Base-by-base conservation (phyloP, 2,329 filamentous ascomycete genomes). In the Hirsutella minnesotensis region DNA sequence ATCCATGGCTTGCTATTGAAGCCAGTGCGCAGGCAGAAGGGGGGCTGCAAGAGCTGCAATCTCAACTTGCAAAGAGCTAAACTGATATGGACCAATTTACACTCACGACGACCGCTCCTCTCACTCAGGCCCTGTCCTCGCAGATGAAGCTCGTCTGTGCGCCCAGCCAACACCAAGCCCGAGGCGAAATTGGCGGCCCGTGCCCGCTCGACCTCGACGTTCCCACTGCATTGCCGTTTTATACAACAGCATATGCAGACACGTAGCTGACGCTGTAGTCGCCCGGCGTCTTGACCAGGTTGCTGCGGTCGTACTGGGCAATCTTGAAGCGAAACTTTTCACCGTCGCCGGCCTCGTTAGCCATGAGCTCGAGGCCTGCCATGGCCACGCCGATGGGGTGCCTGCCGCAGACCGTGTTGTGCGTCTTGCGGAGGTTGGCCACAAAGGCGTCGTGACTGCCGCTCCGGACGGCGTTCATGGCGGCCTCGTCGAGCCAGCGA, bases 221-320 rank as follows among this genome's bases (percentile, higher is more conserved):
- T 7, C 12, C 24, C 24, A 7, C 24, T 27, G 7, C 7, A 27
- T 12, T 27, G 24, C 24, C 24, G 24, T 27, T 16, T 45, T 41
- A 88, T 29, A 88, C 56, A 15, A 89, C 70, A 9, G 89, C 87
- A 69, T 92, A 94, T 3, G 88, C 92, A 58, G 89, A 90, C 3
- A 86, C 88, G 62, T 98, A 98, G 64, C 89, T 95, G 41, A 98
- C 92, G 52, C 89, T 95, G 51, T 81, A 92, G 49, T 95, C 86
- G 15, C 58, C 61, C 1, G 81, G 68, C 24, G 70, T 69, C 50
- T 75, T 69, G 3, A 84, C 83, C 60, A 94, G 66, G 46, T 78
- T 81, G 63, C 90, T 98, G 46, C 89, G 77, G 57, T 95, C 81
- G 61, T 98, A 98, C 54, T 83, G 72, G 44, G 95, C 72, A 54